Conservation (phyloP, 2,329 filamentous ascomycete species). For the Pyricularia pennisetigena region DNA sequence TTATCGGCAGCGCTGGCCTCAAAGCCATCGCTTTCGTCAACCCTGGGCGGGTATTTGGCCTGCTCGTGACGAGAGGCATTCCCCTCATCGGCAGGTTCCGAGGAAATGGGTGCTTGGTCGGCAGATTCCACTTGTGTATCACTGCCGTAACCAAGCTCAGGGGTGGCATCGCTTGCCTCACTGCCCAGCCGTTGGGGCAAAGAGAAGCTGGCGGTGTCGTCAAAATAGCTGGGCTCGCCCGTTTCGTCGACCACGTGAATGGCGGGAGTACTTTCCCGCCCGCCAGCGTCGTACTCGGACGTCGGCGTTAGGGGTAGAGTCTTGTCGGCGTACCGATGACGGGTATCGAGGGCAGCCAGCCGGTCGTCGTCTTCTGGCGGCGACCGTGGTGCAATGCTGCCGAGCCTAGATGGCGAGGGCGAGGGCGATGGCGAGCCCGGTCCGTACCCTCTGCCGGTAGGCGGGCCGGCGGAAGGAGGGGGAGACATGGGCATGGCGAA, state of each 20-base stretch:
- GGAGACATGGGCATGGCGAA: constrained; percentile 17
- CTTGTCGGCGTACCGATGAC: constrained; percentile 17
- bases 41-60: neutral
- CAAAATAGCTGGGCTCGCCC: constrained; percentile 7
- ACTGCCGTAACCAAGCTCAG: neutral
- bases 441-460: constrained; percentile 6
- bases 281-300: constrained; percentile 15
- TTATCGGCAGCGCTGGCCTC: neutral
- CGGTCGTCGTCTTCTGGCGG: neutral
- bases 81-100: neutral
- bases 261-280: constrained; percentile 10
- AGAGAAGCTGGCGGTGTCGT: constrained; percentile 3
- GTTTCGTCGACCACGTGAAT: constrained; percentile 10
- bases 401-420: constrained; percentile 3
- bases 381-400: constrained; percentile 4
- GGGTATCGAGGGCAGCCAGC: constrained; percentile 2
- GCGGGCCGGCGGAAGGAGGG: constrained; percentile 11
- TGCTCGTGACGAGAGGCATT: neutral
- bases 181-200: neutral
- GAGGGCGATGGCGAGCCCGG: constrained; percentile 5
- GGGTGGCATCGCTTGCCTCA: neutral
- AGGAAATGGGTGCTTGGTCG: neutral
- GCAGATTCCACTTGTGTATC: neutral
- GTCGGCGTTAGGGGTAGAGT: constrained; percentile 22
- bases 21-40: neutral